A percentile compares a stretch with the other conserved stretches of the same genome.
Conservation (phyloP, 2,329 filamentous ascomycete species). For the Penicillium frequentans region DNA sequence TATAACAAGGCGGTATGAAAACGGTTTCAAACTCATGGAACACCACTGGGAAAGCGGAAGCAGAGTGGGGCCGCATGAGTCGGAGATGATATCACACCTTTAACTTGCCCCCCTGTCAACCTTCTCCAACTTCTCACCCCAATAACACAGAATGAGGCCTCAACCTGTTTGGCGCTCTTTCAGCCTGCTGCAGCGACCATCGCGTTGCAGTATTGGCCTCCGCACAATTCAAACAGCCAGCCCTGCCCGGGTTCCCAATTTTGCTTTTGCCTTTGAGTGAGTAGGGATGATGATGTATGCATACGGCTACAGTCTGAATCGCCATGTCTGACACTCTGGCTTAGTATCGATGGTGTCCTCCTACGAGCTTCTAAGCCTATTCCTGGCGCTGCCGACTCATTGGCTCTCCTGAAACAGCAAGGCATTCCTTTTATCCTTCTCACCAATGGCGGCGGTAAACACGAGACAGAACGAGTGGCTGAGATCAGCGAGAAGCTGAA, state of each 20-base stretch:
- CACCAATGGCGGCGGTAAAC: slow-evolving; percentile 91
- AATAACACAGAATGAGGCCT: slow-evolving; percentile 24
- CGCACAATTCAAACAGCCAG: slow-evolving; percentile 32
- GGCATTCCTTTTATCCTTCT: slow-evolving; percentile 89
- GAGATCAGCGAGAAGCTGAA: slow-evolving; percentile 68
- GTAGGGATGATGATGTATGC: slow-evolving; percentile 15
- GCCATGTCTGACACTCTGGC: slow-evolving; percentile 8
- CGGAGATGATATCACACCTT: slow-evolving; percentile 10
- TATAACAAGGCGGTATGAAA: too few species aligned
- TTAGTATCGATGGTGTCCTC: slow-evolving; percentile 89
- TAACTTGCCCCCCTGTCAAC: neutral
- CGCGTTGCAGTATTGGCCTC: slow-evolving; percentile 19
- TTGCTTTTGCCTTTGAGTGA: slow-evolving; percentile 50
- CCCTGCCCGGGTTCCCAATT: slow-evolving; percentile 35
- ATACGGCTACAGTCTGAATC: neutral
- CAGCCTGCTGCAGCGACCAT: slow-evolving; percentile 26
- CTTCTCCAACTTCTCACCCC: neutral
- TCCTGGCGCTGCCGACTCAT: slow-evolving; percentile 71
- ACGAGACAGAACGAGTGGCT: slow-evolving; percentile 70
- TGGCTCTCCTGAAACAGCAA: slow-evolving; percentile 70
- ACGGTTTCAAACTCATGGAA: too few species aligned
- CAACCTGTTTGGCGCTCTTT: slow-evolving; percentile 27
- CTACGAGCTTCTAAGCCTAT: slow-evolving; percentile 78
- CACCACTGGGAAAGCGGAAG: neutral
- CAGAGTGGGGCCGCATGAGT: slow-evolving; percentile 3